These are phyloP conservation scores for Chlorella variabilis DNA, from an alignment of 163 green algal genomes.

Conservation along the genomic window DNA sequence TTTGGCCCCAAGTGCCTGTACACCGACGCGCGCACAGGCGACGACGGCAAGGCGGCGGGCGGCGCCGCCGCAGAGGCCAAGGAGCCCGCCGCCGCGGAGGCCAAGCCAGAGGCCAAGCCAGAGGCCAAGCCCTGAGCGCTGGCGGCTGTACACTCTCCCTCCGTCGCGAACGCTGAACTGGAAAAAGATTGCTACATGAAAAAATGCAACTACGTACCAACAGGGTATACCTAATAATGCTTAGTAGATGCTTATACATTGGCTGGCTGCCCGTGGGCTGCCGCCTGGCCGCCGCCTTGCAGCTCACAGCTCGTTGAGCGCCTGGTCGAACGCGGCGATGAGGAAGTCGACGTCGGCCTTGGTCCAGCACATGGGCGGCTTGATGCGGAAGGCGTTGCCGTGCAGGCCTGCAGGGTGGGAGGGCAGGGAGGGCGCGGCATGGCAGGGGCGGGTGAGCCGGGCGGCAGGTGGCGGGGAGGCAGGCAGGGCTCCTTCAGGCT, in stretches of 20 bases:
- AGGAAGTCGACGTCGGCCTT: constrained; percentile 89
- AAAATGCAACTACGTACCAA: too few species aligned
- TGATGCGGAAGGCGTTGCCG: constrained; percentile 98
- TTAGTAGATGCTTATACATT: too few species aligned
- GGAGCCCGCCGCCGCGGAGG: background rate
- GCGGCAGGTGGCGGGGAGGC: background rate
- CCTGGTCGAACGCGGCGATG: constrained; percentile 80
- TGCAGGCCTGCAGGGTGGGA: constrained; percentile 66
- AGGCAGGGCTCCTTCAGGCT: too few species aligned
- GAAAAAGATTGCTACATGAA: too few species aligned
- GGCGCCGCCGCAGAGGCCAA: too few species aligned
- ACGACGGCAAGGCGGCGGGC: background rate
- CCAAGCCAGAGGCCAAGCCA: too few species aligned
- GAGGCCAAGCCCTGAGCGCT: too few species aligned
- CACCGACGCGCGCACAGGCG: constrained; percentile 60
- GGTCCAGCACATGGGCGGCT: constrained; percentile 98
- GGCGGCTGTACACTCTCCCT: too few species aligned
- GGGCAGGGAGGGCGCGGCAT: background rate
- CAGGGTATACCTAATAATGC: too few species aligned
- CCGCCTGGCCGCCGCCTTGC: too few species aligned
- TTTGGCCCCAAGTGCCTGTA: constrained; percentile 80
- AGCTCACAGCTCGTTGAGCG: constrained; percentile 71
- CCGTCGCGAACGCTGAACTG: too few species aligned
- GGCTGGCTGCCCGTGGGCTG: too few species aligned
- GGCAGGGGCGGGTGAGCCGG: background rate